These are phyloP conservation scores for Brasilioporus rufonigricans DNA, from an alignment of 768 basidiomycete genomes.

Conservation along the genomic window DNA sequence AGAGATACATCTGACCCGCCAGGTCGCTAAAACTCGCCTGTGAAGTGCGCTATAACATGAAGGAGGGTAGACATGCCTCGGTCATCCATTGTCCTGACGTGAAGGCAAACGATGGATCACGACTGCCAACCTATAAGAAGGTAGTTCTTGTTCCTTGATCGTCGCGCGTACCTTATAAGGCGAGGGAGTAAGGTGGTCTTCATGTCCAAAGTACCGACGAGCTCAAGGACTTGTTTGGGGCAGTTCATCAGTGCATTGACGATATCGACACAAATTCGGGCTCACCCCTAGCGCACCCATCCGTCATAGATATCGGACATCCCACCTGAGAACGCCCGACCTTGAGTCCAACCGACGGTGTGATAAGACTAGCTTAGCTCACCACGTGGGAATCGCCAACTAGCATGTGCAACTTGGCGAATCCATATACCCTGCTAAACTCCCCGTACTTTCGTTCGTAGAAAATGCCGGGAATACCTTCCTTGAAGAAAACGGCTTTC, in stretches of 20 bases:
- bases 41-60: not conserved
- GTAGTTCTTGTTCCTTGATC: not conserved
- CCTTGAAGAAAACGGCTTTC: constrained; percentile 62
- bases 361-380: constrained; percentile 9
- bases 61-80: constrained; percentile 41
- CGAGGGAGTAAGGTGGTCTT: constrained; percentile 56
- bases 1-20: constrained; percentile 76
- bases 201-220: constrained; percentile 58
- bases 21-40: constrained; percentile 44
- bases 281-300: constrained; percentile 64
- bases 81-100: constrained; percentile 88
- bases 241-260: not conserved
- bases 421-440: constrained; percentile 60
- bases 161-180: constrained; percentile 50
- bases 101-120: constrained; percentile 58
- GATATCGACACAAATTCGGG: not conserved
- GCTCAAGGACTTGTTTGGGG: constrained; percentile 51
- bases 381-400: constrained; percentile 65
- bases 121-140: constrained; percentile 37
- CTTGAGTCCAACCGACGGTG: not conserved
- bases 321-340: constrained; percentile 43
- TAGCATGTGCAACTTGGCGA: constrained; percentile 62
- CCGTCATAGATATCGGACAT: constrained; percentile 79
- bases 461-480: constrained; percentile 64
- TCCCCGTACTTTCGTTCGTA: constrained; percentile 63